Evolutionary conservation across 805 yeast genomes (phyloP).

Genomic region (Pichia eremophila): DNA sequence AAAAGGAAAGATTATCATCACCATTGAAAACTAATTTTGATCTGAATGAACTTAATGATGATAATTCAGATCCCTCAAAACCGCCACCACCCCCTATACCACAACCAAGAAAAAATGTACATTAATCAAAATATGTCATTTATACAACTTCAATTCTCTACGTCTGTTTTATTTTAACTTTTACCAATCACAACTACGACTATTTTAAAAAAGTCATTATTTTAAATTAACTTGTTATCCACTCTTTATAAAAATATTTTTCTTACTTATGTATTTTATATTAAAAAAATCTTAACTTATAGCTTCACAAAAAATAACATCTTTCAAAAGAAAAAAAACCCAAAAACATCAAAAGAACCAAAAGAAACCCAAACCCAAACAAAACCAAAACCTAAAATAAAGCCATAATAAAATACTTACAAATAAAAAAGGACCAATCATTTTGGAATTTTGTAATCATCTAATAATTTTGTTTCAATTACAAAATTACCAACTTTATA

Average conservation of each 20-base stretch:
- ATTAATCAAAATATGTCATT: no score
- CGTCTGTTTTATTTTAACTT: no score
- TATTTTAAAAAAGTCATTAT: no score
- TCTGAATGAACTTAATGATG: background rate
- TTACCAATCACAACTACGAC: no score
- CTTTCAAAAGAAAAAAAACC: no score
- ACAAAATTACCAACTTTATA: constrained; percentile 28
- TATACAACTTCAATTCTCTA: no score
- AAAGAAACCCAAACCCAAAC: background rate
- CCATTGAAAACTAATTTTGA: constrained; percentile 1
- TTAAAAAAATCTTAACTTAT: no score
- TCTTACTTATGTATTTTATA: no score
- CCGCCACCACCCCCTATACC: constrained; percentile 6
- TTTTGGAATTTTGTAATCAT: background rate
- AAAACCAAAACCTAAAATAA: background rate
- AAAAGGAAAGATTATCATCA: constrained; percentile 4
- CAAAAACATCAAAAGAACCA: background rate
- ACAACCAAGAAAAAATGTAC: background rate
- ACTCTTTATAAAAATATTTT: no score
- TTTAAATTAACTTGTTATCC: no score
- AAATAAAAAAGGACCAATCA: background rate
- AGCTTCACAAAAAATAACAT: no score
- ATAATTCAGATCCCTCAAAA: no score
- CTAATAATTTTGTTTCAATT: constrained; percentile 19
- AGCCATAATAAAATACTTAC: background rate